Percentiles rank a stretch among this genome's conserved stretches.
Evolutionary conservation across 768 basidiomycete species (phyloP).

Genomic region (Gautieria morchelliformis): DNA sequence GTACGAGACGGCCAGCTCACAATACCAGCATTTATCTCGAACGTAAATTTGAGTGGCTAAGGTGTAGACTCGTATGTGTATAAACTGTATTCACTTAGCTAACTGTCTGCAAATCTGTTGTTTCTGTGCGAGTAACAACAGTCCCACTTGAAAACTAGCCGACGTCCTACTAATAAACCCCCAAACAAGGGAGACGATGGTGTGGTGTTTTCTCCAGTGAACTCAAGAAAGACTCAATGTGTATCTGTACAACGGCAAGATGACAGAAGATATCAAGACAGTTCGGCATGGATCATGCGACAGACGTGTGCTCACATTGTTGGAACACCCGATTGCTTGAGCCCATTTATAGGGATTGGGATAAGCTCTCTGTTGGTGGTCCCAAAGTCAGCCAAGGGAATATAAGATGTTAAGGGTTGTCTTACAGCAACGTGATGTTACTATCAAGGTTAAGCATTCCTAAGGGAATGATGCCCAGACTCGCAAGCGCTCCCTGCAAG

Average conservation of each 20-base stretch:
- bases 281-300: neutral
- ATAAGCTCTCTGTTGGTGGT: constrained; percentile 15
- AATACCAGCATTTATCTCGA: constrained; percentile 77
- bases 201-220: too few species aligned
- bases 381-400: neutral
- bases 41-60: constrained; percentile 34
- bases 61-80: neutral
- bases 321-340: constrained; percentile 28
- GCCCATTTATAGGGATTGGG: constrained; percentile 26
- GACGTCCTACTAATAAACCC: too few species aligned
- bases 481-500: neutral
- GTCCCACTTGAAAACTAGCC: too few species aligned
- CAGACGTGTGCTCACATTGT: constrained; percentile 11
- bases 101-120: neutral
- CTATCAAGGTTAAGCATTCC: constrained; percentile 15
- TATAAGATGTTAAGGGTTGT: neutral
- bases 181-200: too few species aligned
- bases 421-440: constrained; percentile 31
- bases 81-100: constrained; percentile 7
- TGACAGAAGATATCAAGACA: too few species aligned
- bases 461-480: neutral
- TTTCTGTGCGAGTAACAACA: too few species aligned
- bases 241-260: neutral
- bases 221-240: neutral
- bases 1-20: constrained; percentile 66